A percentile compares a stretch with the other conserved stretches of the same genome.
These are phyloP conservation scores for Pittosporum tobira DNA, from an alignment of 129 eudicot species.

Conservation along the genomic window DNA sequence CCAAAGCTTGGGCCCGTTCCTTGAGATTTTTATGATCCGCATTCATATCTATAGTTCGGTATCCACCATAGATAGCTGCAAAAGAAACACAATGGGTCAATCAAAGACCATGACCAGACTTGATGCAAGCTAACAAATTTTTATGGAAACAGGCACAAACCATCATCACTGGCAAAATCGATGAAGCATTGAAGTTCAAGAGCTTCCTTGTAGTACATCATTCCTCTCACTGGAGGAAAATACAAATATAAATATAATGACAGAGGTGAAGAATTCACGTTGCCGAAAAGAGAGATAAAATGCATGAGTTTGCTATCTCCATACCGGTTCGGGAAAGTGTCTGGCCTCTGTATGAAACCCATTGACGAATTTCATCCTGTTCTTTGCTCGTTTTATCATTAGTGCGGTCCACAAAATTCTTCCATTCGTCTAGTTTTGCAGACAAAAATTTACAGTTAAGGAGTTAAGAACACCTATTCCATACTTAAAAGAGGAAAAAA, in stretches of 20 bases:
- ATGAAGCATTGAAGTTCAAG: slow-evolving; percentile 89
- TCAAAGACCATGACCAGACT: background rate
- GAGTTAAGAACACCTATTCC: slow-evolving; percentile 5
- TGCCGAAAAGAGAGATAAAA: background rate
- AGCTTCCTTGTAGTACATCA: slow-evolving; percentile 95
- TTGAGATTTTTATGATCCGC: slow-evolving; percentile 37
- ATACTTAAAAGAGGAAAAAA: too few species aligned
- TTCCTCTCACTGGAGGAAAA: slow-evolving; percentile 74
- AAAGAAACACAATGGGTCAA: slow-evolving; percentile 19
- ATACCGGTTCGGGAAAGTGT: slow-evolving; percentile 98
- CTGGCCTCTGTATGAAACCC: slow-evolving; percentile 98
- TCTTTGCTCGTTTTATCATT: slow-evolving; percentile 45
- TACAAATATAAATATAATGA: background rate
- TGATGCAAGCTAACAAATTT: background rate
- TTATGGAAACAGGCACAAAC: slow-evolving; percentile 30
- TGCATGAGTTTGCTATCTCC: background rate
- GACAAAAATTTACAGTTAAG: slow-evolving; percentile 7
- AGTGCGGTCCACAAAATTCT: slow-evolving; percentile 58
- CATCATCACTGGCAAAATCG: slow-evolving; percentile 72
- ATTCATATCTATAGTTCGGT: slow-evolving; percentile 55
- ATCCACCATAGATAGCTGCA: slow-evolving; percentile 78
- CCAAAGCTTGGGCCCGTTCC: slow-evolving; percentile 75
- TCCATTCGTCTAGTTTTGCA: slow-evolving; percentile 71
- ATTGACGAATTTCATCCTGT: slow-evolving; percentile 50
- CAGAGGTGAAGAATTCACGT: slow-evolving; percentile 1